Percentiles rank a stretch among this genome's conserved stretches.
These are phyloP conservation scores for Cardamine resedifolia DNA, from an alignment of 345 rosid genomes.

Conservation along the genomic window DNA sequence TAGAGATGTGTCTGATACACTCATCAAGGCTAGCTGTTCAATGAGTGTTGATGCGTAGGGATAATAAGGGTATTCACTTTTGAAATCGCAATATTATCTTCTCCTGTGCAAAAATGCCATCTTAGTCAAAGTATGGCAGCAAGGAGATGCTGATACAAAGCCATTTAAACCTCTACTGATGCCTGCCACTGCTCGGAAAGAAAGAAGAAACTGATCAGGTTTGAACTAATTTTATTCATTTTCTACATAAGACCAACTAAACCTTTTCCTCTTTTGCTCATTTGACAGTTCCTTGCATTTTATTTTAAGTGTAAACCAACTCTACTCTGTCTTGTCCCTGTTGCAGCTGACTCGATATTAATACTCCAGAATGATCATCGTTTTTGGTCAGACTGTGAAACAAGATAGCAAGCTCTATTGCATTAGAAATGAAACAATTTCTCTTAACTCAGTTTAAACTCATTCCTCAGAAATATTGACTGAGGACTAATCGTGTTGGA, in stretches of 20 bases:
- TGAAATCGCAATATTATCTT: background rate
- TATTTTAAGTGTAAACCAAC: background rate
- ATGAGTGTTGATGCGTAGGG: constrained; percentile 27
- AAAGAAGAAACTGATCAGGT: constrained; percentile 38
- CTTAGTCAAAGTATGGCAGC: constrained; percentile 14
- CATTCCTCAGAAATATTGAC: constrained; percentile 23
- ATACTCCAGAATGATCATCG: constrained; percentile 18
- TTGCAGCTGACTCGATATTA: constrained; percentile 10
- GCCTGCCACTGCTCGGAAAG: constrained; percentile 25
- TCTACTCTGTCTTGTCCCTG: background rate
- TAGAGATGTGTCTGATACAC: constrained; percentile 62
- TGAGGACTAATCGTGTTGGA: constrained; percentile 8
- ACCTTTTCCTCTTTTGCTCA: background rate
- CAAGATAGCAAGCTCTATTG: constrained; percentile 6
- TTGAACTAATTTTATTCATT: constrained; percentile 28
- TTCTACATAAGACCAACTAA: constrained; percentile 4
- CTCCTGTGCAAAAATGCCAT: constrained; percentile 18
- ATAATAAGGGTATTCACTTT: background rate
- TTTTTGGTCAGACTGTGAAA: constrained; percentile 9
- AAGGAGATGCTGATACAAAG: constrained; percentile 12
- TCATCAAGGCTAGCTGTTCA: constrained; percentile 45
- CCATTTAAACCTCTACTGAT: constrained; percentile 12
- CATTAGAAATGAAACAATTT: background rate
- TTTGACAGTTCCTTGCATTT: background rate
- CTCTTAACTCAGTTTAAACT: constrained; percentile 4